phyloP scores from a whole-genome alignment of 140 eudicot species.

The Oenanthe javanica region DNA sequence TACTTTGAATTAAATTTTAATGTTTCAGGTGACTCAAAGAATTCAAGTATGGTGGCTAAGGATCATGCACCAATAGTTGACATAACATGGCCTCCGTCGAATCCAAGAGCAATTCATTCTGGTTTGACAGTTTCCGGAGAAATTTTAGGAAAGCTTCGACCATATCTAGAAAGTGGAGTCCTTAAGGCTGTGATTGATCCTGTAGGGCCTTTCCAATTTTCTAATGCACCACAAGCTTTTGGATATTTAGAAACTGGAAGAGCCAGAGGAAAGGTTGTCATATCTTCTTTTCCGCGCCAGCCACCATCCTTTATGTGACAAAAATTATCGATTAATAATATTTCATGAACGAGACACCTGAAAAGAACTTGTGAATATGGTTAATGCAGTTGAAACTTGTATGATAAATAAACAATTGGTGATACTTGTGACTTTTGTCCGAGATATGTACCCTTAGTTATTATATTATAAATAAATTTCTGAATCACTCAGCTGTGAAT shows the following conservation, averaged over 20 bases:
- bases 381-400: background rate
- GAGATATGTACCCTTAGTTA: too few relatives aligned
- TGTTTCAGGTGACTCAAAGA: constrained; percentile 29
- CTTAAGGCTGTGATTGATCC: constrained; percentile 32
- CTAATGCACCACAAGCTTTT: constrained; percentile 26
- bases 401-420: too few relatives aligned
- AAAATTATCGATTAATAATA: background rate
- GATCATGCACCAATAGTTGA: constrained; percentile 25
- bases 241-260: constrained; percentile 36
- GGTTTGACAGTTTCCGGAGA: constrained; percentile 35
- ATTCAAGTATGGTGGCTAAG: constrained; percentile 30
- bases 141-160: constrained; percentile 24
- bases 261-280: constrained; percentile 36
- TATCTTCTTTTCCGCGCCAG: constrained; percentile 19
- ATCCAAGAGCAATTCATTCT: constrained; percentile 30
- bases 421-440: too few relatives aligned
- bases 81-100: constrained; percentile 49
- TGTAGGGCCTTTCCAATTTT: constrained; percentile 23
- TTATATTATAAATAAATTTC: too few relatives aligned
- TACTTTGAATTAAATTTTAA: background rate
- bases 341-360: background rate
- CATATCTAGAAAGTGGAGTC: constrained; percentile 28
- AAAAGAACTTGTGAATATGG: background rate
- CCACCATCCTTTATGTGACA: background rate
- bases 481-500: too few relatives aligned